phyloP scores from a whole-genome alignment of 2,329 filamentous ascomycete species.

The Alternaria postmessia region DNA sequence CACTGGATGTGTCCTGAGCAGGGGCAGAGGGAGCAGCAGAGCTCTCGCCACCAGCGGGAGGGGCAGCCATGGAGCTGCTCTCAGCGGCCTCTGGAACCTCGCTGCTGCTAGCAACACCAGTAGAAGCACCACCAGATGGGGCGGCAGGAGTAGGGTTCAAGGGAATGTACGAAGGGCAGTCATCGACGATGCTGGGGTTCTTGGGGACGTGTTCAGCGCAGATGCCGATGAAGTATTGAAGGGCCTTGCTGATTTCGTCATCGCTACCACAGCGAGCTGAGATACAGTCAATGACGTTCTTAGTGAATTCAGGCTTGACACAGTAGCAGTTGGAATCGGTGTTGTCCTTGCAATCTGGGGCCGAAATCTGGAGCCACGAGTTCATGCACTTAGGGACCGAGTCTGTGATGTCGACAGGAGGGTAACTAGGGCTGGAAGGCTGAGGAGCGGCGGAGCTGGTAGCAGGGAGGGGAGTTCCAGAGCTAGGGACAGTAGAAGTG shows the following conservation, averaged over 20 bases:
- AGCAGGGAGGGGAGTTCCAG: conserved; percentile 13
- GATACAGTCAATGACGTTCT: conserved; percentile 82
- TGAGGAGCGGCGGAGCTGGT: conserved; percentile 22
- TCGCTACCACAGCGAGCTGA: conserved; percentile 73
- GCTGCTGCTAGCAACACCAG: conserved; percentile 2
- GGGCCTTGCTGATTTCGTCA: conserved; percentile 72
- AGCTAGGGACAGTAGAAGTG: conserved; percentile 1
- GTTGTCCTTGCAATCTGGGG: conserved; percentile 79
- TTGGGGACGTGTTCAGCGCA: conserved; percentile 76
- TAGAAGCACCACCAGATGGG: conserved; percentile 23
- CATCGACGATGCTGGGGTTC: conserved; percentile 88
- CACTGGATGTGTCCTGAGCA: conserved; percentile 10
- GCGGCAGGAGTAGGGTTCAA: conserved; percentile 40
- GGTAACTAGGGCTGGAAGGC: conserved; percentile 34
- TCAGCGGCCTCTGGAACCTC: conserved; percentile 18
- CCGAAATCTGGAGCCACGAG: conserved; percentile 77
- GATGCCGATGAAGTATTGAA: conserved; percentile 89
- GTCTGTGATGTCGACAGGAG: conserved; percentile 61
- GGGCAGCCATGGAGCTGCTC: conserved; percentile 18
- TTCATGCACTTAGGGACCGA: conserved; percentile 89
- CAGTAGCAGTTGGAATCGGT: conserved; percentile 87
- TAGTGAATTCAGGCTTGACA: conserved; percentile 76
- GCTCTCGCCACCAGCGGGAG: conserved; percentile 12
- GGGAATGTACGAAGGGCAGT: conserved; percentile 68
- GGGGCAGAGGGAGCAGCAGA: conserved; percentile 9